These are phyloP conservation scores for Quercus dentata DNA, from an alignment of 306 rosid species.

Conservation along the genomic window DNA sequence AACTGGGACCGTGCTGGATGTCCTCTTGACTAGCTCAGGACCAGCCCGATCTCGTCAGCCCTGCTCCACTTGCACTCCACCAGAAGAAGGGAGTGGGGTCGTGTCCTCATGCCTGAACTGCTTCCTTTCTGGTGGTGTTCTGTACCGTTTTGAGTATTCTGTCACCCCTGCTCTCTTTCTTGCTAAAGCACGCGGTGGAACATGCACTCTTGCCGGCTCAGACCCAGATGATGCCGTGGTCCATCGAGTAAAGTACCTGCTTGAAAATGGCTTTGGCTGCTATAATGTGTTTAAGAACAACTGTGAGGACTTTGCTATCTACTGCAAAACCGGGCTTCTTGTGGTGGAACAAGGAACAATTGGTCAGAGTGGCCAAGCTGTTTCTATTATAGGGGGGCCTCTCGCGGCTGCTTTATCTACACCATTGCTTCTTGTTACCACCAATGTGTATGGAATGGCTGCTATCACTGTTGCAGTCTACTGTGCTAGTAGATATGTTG, in stretches of 20 bases:
- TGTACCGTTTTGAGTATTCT: conserved; percentile 79
- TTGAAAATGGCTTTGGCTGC: conserved; percentile 82
- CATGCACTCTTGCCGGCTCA: conserved; percentile 81
- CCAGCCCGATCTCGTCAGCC: conserved; percentile 44
- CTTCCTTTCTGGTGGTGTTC: conserved; percentile 80
- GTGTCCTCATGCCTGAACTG: conserved; percentile 77
- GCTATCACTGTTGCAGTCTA: conserved; percentile 67
- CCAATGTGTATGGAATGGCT: conserved; percentile 77
- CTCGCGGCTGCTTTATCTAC: conserved; percentile 78
- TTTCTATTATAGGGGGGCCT: conserved; percentile 89
- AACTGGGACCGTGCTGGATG: conserved; percentile 82
- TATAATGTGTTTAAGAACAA: conserved; percentile 83
- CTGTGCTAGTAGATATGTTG: conserved; percentile 82
- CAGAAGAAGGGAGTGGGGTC: conserved; percentile 56
- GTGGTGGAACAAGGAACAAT: conserved; percentile 60
- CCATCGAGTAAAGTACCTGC: conserved; percentile 73
- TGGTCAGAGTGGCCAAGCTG: conserved; percentile 90
- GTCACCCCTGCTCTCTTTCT: conserved; percentile 72
- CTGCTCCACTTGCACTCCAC: conserved; percentile 54
- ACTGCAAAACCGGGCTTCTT: conserved; percentile 88
- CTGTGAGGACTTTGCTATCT: conserved; percentile 91
- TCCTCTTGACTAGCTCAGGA: conserved; percentile 71
- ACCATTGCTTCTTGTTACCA: conserved; percentile 64
- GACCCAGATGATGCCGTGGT: conserved; percentile 58
- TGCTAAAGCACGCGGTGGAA: conserved; percentile 91